phyloP scores from a whole-genome alignment of 2,329 filamentous ascomycete genomes.

The Lizonia empirigonia region DNA sequence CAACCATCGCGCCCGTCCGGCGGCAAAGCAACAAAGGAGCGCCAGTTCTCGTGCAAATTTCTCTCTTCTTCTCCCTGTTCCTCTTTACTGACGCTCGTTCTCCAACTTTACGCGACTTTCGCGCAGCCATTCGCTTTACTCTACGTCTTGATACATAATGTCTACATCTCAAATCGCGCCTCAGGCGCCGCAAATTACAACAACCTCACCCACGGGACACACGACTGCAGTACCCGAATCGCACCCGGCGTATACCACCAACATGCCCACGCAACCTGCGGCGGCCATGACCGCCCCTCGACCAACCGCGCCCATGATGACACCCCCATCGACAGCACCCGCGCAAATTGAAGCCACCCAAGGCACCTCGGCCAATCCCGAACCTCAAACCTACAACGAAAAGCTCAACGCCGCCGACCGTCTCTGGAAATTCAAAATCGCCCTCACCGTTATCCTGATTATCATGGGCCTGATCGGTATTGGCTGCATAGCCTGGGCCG shows the following conservation, averaged over 20 bases:
- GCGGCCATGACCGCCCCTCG: not conserved
- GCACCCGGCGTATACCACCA: not conserved
- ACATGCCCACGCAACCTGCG: not conserved
- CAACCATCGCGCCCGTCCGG: slow-evolving; percentile 12
- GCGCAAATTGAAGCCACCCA: not conserved
- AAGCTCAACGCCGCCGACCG: slow-evolving; percentile 37
- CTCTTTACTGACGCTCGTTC: slow-evolving; percentile 3
- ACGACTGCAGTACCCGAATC: not conserved
- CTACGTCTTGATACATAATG: slow-evolving; percentile 5
- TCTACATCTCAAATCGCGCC: slow-evolving; percentile 5
- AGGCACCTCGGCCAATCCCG: not conserved
- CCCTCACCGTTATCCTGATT: slow-evolving; percentile 28
- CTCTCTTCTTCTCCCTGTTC: not conserved
- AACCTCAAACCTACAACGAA: slow-evolving; percentile 26
- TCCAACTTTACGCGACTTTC: slow-evolving; percentile 1
- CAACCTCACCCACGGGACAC: slow-evolving; percentile 9
- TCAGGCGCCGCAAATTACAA: slow-evolving; percentile 10
- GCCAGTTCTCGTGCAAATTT: slow-evolving; percentile 5
- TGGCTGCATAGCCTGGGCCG: slow-evolving; percentile 37
- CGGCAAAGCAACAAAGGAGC: slow-evolving; percentile 10
- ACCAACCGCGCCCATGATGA: slow-evolving; percentile 1
- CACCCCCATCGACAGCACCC: not conserved
- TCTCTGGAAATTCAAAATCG: slow-evolving; percentile 42
- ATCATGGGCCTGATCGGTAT: slow-evolving; percentile 40
- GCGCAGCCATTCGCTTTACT: slow-evolving; percentile 16